A percentile compares a stretch with the other conserved stretches of the same genome.
Conservation (phyloP, 2,329 filamentous ascomycete species). For the Pseudogymnoascus sp. region DNA sequence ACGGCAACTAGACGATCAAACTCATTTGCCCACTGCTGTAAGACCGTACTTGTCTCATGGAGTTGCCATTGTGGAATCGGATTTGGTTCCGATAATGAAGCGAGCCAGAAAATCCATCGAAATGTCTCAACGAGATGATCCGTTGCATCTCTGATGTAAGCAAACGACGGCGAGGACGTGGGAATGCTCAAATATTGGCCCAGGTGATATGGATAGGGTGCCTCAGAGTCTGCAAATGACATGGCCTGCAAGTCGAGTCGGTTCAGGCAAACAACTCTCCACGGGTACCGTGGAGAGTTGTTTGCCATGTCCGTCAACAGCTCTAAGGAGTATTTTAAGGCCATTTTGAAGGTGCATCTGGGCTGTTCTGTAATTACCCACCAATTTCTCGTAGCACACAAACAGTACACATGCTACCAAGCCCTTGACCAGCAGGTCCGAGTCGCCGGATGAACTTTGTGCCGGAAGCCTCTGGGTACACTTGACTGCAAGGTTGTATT, state of each 20-base stretch:
- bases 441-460: not conserved
- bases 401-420: conserved; percentile 18
- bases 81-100: conserved; percentile 11
- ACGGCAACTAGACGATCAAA: not conserved
- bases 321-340: conserved; percentile 12
- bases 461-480: conserved; percentile 11
- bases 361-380: conserved; percentile 9
- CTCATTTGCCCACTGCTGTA: not conserved
- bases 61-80: conserved; percentile 11
- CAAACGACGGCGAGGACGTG: not conserved
- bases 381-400: conserved; percentile 17
- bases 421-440: not conserved
- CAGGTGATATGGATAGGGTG: not conserved
- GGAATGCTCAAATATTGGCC: not conserved
- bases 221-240: not conserved
- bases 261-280: too few relatives aligned
- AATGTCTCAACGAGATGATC: conserved; percentile 10
- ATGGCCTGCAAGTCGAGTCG: conserved; percentile 14
- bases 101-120: conserved; percentile 13
- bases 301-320: not conserved
- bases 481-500: conserved; percentile 15
- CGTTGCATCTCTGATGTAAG: conserved; percentile 9
- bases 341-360: conserved; percentile 16
- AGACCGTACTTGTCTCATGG: not conserved
- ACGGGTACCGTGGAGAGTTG: conserved; percentile 8